phyloP scores from a whole-genome alignment of 2,329 filamentous ascomycete species.

The Fusarium tupiense region DNA sequence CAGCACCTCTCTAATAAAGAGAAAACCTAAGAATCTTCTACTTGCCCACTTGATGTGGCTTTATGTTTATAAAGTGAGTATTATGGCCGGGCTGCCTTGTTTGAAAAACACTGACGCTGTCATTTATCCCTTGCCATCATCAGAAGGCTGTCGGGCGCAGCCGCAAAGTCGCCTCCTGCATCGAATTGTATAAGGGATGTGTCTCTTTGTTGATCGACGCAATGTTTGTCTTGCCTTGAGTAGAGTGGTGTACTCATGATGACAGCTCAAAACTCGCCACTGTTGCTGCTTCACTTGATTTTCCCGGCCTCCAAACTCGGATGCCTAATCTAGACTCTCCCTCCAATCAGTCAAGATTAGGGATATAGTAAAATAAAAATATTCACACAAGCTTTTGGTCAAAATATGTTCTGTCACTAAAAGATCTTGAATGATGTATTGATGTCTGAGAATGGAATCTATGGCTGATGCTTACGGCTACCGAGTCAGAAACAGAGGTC shows the following conservation, averaged over 20 bases:
- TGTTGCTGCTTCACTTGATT: background rate
- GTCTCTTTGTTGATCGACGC: fast-evolving
- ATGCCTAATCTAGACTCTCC: background rate
- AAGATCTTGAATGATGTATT: background rate
- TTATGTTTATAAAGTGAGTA: too few relatives aligned
- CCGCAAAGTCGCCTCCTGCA: too few relatives aligned
- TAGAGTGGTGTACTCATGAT: background rate
- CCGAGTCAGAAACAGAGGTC: background rate
- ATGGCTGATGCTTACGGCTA: background rate
- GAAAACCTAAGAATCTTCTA: fast-evolving
- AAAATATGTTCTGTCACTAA: fast-evolving
- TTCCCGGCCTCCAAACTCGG: background rate
- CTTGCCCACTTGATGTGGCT: too few relatives aligned
- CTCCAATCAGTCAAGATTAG: background rate
- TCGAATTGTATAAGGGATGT: fast-evolving
- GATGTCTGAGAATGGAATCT: too few relatives aligned
- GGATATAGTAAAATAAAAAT: background rate
- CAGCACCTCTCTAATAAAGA: too few relatives aligned
- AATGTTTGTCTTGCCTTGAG: too few relatives aligned
- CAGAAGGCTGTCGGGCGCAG: too few relatives aligned
- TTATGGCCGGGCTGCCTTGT: background rate
- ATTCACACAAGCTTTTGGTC: fast-evolving
- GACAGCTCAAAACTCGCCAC: background rate
- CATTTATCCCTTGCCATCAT: background rate
- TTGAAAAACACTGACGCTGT: background rate